Evolutionary conservation across 2,329 filamentous ascomycete species (phyloP), one percentile per base, ranked within the genome.

Genomic region (Geosmithia putterillii): DNA sequence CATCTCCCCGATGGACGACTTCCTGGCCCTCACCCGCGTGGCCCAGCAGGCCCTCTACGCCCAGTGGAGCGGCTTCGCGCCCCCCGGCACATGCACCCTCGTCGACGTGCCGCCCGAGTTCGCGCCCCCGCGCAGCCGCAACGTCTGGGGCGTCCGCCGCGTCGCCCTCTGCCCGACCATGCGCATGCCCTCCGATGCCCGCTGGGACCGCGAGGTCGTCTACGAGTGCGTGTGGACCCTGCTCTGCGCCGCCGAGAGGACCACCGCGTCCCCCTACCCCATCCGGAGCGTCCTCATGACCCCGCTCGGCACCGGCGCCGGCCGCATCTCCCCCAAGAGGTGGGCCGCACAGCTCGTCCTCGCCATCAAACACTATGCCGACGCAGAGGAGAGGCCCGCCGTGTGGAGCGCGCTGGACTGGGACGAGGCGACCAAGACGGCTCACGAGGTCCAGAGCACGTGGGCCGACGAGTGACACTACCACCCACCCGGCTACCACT

Each of bases 151-250:
- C 0, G 67, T 64, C 14, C 56, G 51, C 2, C 67, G 63, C 46
- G 46, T 76, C 1, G 69, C 66, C 4, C 54, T 76, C 1, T 74
- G 70, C 51, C 72, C 72, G 20, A 75, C 71, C 0, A 76, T 75
- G 72, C 59, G 69, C 17, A 52, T 62, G 25, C 71, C 71, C 0
- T 47, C 56, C 4, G 48, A 58, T 19, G 67, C 65, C 9, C 48
- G 39, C 6, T 75, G 72, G 71, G 65, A 75, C 50, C 57, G 62
- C 2, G 72, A 75, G 52, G 58, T 76, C 8, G 64, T 75, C 3
- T 75, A 72, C 47, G 67, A 74, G 52, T 71, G 70, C 54, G 52
- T 72, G 0, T 75, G 71, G 72, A 67, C 62, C 48, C 50, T 76
- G 46, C 51, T 75, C 18, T 68, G 65, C 48, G 60, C 65, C 17